These are phyloP conservation scores for Wakefieldia striispora DNA, from an alignment of 768 basidiomycete species.

Conservation along the genomic window DNA sequence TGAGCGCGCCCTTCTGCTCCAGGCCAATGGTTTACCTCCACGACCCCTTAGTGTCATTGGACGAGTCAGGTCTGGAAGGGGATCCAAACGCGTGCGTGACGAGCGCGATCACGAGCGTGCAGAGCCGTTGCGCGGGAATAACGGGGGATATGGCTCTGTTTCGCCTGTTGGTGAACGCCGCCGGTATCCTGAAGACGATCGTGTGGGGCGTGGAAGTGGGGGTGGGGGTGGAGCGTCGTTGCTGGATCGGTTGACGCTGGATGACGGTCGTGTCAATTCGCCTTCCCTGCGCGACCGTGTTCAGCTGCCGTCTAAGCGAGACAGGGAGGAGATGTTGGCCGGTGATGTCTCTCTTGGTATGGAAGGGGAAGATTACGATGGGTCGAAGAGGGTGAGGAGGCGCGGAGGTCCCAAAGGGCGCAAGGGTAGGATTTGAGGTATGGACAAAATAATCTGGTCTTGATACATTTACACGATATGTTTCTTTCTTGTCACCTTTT, in stretches of 20 bases:
- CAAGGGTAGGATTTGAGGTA: constrained; percentile 18
- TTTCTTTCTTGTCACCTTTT: not conserved
- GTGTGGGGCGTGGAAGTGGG: not conserved
- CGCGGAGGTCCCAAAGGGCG: constrained; percentile 20
- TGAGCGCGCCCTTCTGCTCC: constrained; percentile 31
- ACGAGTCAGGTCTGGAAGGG: constrained; percentile 13
- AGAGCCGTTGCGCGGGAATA: constrained; percentile 18
- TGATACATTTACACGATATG: not conserved
- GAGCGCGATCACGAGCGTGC: constrained; percentile 19
- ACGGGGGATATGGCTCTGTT: not conserved
- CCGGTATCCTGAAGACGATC: constrained; percentile 17
- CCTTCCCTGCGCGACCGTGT: constrained; percentile 38
- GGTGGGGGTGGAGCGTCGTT: constrained; percentile 33
- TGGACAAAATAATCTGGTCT: not conserved
- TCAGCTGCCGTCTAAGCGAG: constrained; percentile 35
- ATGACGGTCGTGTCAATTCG: constrained; percentile 13
- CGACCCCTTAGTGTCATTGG: constrained; percentile 21
- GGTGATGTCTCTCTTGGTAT: constrained; percentile 10
- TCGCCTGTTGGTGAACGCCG: constrained; percentile 17
- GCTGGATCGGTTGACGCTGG: constrained; percentile 37
- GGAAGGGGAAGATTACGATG: constrained; percentile 26
- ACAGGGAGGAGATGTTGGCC: constrained; percentile 27
- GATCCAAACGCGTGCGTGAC: constrained; percentile 21
- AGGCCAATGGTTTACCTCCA: constrained; percentile 28
- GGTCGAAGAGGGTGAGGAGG: constrained; percentile 21